phyloP scores from a whole-genome alignment of 306 rosid species.

The Cajanus cajan region DNA sequence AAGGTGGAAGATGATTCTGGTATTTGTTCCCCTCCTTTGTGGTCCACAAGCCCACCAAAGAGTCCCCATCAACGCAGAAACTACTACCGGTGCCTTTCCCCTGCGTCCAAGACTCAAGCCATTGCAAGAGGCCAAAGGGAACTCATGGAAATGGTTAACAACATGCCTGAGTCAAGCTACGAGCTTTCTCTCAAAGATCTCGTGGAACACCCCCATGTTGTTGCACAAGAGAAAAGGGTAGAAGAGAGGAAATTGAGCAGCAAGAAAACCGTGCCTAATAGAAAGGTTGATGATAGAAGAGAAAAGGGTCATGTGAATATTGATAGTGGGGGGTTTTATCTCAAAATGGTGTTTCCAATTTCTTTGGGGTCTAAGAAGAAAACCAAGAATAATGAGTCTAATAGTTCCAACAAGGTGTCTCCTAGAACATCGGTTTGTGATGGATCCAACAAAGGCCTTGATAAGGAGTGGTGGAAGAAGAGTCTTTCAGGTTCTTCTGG shows the following conservation, averaged over 20 bases:
- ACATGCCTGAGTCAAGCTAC: constrained; percentile 81
- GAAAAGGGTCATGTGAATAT: constrained; percentile 26
- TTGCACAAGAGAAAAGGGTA: constrained; percentile 3
- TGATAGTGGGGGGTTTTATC: constrained; percentile 66
- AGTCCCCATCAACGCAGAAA: constrained; percentile 34
- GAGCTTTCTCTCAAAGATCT: constrained; percentile 86
- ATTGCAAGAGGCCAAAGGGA: constrained; percentile 82
- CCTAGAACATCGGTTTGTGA: constrained; percentile 49
- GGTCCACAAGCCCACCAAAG: constrained; percentile 44
- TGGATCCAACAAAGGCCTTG: constrained; percentile 40
- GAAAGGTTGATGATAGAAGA: constrained; percentile 34
- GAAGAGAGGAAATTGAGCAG: constrained; percentile 16
- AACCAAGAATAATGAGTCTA: constrained; percentile 40
- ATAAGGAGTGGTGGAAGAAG: constrained; percentile 81
- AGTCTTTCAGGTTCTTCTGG: constrained; percentile 40
- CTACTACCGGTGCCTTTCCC: constrained; percentile 56
- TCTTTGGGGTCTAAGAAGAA: constrained; percentile 47
- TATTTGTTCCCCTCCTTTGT: constrained; percentile 60
- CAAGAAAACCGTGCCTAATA: constrained; percentile 14
- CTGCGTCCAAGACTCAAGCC: constrained; percentile 61
- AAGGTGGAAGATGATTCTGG: constrained; percentile 37
- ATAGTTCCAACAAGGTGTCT: constrained; percentile 43
- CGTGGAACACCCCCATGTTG: constrained; percentile 50
- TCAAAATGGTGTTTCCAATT: constrained; percentile 72
- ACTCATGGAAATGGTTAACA: constrained; percentile 85